A percentile compares a stretch with the other conserved stretches of the same genome.
phyloP scores from a whole-genome alignment of 805 yeast species.

The Priceomyces fermenticarens region DNA sequence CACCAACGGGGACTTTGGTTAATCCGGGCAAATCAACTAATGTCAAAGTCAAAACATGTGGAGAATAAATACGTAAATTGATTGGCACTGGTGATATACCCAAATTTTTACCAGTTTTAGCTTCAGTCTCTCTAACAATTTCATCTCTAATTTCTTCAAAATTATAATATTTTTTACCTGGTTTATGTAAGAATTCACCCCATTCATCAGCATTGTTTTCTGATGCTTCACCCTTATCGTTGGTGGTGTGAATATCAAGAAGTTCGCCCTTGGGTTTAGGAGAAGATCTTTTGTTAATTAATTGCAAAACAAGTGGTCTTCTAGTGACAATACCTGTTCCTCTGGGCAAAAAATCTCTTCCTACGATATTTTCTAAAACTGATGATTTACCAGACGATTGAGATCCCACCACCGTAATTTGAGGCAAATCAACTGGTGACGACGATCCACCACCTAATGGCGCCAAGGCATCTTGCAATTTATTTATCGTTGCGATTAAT shows the following conservation, averaged over 20 bases:
- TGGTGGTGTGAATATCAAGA: slow-evolving; percentile 41
- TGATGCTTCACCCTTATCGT: slow-evolving; percentile 46
- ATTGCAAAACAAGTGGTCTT: slow-evolving; percentile 80
- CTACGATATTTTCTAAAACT: slow-evolving; percentile 86
- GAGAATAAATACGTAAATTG: slow-evolving; percentile 88
- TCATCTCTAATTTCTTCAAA: slow-evolving; percentile 88
- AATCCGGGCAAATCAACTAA: slow-evolving; percentile 96
- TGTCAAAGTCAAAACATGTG: slow-evolving; percentile 90
- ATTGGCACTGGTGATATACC: slow-evolving; percentile 94
- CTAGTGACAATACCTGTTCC: slow-evolving; percentile 93
- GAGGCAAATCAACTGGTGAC: slow-evolving; percentile 91
- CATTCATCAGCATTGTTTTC: slow-evolving; percentile 84
- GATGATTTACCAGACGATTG: slow-evolving; percentile 89
- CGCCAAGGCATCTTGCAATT: slow-evolving; percentile 94
- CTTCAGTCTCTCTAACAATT: slow-evolving; percentile 88
- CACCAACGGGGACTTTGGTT: slow-evolving; percentile 98
- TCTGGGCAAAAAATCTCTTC: slow-evolving; percentile 86
- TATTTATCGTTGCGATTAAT: slow-evolving; percentile 80
- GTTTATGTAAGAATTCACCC: slow-evolving; percentile 96
- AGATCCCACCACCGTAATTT: slow-evolving; percentile 92
- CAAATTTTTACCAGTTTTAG: slow-evolving; percentile 72
- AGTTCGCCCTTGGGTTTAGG: slow-evolving; percentile 27
- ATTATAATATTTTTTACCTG: slow-evolving; percentile 81
- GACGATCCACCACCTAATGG: slow-evolving; percentile 87
- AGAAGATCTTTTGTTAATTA: slow-evolving; percentile 62